Percentiles rank a stretch among this genome's conserved stretches.
These are phyloP conservation scores for Diaporthe batatas DNA, from an alignment of 2,329 filamentous ascomycete genomes.

Conservation along the genomic window DNA sequence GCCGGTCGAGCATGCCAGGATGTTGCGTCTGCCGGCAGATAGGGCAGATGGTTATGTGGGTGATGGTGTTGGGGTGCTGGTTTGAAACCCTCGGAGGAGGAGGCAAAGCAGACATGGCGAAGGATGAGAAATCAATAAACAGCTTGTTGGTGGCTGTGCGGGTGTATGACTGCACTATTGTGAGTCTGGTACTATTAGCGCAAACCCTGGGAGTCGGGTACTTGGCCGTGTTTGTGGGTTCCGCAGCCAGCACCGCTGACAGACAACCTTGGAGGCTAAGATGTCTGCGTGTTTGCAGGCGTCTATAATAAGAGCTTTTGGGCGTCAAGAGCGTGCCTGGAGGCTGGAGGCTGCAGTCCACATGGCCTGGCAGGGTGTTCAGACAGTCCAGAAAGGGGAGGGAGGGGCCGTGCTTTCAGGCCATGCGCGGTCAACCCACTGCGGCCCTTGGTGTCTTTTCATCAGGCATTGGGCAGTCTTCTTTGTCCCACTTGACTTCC, in stretches of 20 bases:
- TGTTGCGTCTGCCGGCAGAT: constrained; percentile 8
- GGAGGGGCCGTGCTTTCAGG: constrained; percentile 23
- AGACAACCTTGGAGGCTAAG: neutral
- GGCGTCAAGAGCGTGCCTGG: neutral
- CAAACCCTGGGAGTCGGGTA: neutral
- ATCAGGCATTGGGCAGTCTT: constrained; percentile 2
- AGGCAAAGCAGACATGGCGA: neutral
- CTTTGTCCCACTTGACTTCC: constrained; percentile 22
- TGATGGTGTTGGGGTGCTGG: neutral
- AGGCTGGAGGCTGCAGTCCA: too few species aligned
- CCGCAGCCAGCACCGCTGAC: neutral
- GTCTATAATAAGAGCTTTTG: neutral
- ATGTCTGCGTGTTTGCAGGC: constrained; percentile 4
- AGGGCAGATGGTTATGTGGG: neutral
- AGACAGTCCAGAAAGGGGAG: neutral
- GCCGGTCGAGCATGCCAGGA: constrained; percentile 1
- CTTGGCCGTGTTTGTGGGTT: neutral
- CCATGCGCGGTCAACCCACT: constrained; percentile 13
- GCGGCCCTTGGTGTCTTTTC: constrained; percentile 20
- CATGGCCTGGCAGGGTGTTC: neutral
- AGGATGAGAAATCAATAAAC: constrained; percentile 18
- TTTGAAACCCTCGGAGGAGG: neutral
- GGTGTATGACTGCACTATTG: constrained; percentile 1
- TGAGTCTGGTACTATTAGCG: neutral
- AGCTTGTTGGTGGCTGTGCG: neutral